A percentile compares a stretch with the other conserved stretches of the same genome.
These are phyloP conservation scores for Paecilomyces sp. DNA, from an alignment of 2,329 filamentous ascomycete genomes.

Conservation along the genomic window DNA sequence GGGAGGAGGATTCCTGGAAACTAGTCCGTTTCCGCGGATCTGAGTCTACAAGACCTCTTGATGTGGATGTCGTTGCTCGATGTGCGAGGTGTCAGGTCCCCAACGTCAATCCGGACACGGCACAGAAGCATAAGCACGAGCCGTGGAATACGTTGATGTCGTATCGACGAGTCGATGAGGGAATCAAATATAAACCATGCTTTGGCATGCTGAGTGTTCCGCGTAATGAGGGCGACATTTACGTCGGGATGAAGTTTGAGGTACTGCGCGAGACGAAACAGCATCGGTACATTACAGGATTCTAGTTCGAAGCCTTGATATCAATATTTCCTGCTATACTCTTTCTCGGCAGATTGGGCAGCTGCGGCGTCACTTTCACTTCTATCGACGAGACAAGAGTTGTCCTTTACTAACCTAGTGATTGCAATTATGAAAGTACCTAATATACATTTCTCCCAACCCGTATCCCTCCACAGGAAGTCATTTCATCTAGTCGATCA, in stretches of 20 bases:
- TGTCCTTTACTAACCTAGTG: too few species aligned
- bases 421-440: too few species aligned
- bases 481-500: too few species aligned
- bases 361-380: too few species aligned
- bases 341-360: too few species aligned
- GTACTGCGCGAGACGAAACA: constrained; percentile 51
- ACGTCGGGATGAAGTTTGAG: constrained; percentile 53
- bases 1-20: constrained; percentile 60
- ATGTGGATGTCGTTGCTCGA: constrained; percentile 51
- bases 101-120: constrained; percentile 59
- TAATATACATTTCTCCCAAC: background rate
- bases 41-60: constrained; percentile 22
- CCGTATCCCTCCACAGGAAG: background rate
- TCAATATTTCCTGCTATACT: too few species aligned
- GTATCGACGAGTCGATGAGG: constrained; percentile 53
- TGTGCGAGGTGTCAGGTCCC: constrained; percentile 58
- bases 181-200: constrained; percentile 57
- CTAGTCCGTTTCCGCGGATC: constrained; percentile 34
- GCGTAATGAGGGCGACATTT: constrained; percentile 46
- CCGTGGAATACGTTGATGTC: constrained; percentile 58
- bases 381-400: too few species aligned
- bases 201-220: constrained; percentile 62
- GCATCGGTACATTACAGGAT: constrained; percentile 47
- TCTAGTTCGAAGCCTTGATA: constrained; percentile 10
- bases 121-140: constrained; percentile 50